phyloP scores from a whole-genome alignment of 2,329 filamentous ascomycete species.

The Alternaria postmessia region DNA sequence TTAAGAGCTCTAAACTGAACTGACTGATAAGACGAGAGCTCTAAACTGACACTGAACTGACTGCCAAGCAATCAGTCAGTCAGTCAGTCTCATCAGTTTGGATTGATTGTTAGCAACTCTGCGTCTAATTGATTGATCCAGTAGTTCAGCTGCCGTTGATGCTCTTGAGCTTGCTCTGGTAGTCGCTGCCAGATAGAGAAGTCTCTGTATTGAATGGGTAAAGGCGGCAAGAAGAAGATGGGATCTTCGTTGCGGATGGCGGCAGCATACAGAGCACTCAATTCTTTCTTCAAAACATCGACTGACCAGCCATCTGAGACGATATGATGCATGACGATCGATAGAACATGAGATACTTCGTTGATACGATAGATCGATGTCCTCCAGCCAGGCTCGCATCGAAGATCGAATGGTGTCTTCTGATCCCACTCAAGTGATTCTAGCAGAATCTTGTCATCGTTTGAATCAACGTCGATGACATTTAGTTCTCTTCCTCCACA shows the following conservation, averaged over 20 bases:
- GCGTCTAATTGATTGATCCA: background rate
- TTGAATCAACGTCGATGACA: too few species aligned
- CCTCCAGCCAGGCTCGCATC: conserved; percentile 1
- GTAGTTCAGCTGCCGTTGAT: conserved; percentile 1
- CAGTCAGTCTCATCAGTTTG: too few species aligned
- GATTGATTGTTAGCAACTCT: too few species aligned
- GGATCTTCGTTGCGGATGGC: background rate
- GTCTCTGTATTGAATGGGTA: conserved; percentile 6
- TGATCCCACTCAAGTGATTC: background rate
- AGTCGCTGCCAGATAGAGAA: conserved; percentile 5
- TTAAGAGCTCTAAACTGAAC: too few species aligned
- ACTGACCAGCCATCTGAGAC: conserved; percentile 20
- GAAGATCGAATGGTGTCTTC: background rate
- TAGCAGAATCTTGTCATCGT: too few species aligned
- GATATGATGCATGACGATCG: conserved; percentile 21
- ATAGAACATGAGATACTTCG: conserved; percentile 6
- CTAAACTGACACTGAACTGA: too few species aligned
- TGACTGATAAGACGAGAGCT: too few species aligned
- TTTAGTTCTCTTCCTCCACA: too few species aligned
- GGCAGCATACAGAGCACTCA: background rate
- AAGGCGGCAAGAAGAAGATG: background rate
- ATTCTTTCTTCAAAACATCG: conserved; percentile 5
- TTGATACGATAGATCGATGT: background rate
- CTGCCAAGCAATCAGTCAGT: too few species aligned
- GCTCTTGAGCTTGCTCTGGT: background rate